Conservation (phyloP, 2,329 filamentous ascomycete genomes). For the Aspergillus versicolor region DNA sequence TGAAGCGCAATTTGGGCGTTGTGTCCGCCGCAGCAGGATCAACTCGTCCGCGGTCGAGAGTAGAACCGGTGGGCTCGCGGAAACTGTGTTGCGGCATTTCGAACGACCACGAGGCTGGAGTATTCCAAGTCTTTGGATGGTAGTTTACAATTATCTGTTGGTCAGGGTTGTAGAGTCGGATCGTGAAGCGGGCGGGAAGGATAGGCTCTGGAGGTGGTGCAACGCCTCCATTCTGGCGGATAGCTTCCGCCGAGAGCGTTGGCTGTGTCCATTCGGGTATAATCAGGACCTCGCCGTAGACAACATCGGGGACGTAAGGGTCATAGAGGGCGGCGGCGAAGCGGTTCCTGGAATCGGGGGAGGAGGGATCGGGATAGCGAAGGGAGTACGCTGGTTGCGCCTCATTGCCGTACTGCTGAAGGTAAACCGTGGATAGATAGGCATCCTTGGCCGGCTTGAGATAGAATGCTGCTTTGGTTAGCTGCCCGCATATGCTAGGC, state of each 20-base stretch:
- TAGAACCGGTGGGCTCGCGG: conserved; percentile 72
- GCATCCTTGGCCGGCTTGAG: conserved; percentile 53
- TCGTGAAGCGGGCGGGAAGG: conserved; percentile 73
- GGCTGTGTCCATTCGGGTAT: conserved; percentile 84
- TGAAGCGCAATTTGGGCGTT: conserved; percentile 76
- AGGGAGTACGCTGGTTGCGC: conserved; percentile 78
- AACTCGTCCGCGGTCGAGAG: conserved; percentile 70
- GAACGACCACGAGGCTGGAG: conserved; percentile 82
- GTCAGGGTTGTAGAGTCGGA: conserved; percentile 93
- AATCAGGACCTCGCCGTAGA: conserved; percentile 84
- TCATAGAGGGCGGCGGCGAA: conserved; percentile 87
- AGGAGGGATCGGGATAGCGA: conserved; percentile 70
- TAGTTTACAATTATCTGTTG: conserved; percentile 69
- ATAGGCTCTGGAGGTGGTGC: conserved; percentile 67
- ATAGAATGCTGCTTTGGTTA: conserved; percentile 54
- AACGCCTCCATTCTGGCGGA: conserved; percentile 67
- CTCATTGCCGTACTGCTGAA: conserved; percentile 74
- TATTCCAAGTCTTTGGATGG: conserved; percentile 75
- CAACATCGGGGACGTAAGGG: conserved; percentile 72
- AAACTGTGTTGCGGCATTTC: conserved; percentile 87
- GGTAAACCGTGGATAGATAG: conserved; percentile 40
- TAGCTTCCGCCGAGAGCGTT: conserved; percentile 75
- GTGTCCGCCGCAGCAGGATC: conserved; percentile 56
- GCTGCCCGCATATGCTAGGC: conserved; percentile 1
- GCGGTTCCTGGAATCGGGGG: conserved; percentile 70